phyloP scores from a whole-genome alignment of 2,329 filamentous ascomycete genomes.

The Pestalotiopsis sp. region DNA sequence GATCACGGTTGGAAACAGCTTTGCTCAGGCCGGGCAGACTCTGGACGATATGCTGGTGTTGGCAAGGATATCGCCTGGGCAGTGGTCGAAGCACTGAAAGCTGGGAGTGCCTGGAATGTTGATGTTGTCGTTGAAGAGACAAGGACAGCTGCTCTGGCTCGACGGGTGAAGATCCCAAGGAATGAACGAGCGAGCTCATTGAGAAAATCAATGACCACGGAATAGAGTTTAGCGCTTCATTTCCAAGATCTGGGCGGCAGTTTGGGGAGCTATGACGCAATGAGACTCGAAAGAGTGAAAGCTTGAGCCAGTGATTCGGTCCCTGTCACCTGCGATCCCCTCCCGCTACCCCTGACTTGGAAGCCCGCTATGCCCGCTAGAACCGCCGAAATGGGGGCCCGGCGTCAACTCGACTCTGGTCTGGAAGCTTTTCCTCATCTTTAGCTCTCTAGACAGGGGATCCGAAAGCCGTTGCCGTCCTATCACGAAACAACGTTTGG shows the following conservation, averaged over 20 bases:
- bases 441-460: background rate
- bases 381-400: background rate
- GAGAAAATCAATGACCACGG: background rate
- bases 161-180: background rate
- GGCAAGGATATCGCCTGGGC: background rate
- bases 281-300: background rate
- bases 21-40: background rate
- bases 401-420: background rate
- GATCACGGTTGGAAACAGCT: background rate
- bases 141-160: background rate
- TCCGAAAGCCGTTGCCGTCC: background rate
- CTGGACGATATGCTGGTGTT: background rate
- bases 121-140: background rate
- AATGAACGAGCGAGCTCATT: background rate
- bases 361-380: background rate
- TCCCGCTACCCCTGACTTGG: background rate
- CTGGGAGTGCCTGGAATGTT: background rate
- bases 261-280: constrained; percentile 3
- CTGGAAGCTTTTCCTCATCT: background rate
- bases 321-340: background rate
- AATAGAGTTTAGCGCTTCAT: constrained; percentile 6
- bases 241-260: constrained; percentile 2
- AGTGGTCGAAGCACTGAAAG: background rate
- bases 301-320: background rate
- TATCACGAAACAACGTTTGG: background rate